These are phyloP conservation scores for Chaetomidium leptoderma DNA, from an alignment of 495 filamentous ascomycete species.

Conservation along the genomic window DNA sequence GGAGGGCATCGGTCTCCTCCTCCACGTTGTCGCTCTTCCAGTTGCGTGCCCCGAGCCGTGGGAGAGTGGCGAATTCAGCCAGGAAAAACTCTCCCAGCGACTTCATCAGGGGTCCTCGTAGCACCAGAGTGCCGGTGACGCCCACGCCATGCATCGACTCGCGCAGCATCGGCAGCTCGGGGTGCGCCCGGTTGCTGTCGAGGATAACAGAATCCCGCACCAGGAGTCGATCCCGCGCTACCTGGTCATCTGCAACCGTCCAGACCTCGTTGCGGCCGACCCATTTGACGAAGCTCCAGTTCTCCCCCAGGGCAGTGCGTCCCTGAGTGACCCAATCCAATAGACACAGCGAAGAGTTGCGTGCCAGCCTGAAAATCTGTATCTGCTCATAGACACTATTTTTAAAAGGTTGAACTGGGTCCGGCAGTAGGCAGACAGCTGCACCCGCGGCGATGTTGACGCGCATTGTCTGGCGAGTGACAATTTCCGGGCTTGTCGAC, in stretches of 20 bases:
- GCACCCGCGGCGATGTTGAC: constrained; percentile 58
- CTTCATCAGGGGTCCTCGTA: constrained; percentile 69
- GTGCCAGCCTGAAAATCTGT: constrained; percentile 68
- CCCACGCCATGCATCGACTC: constrained; percentile 61
- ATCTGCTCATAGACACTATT: constrained; percentile 74
- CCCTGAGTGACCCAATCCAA: constrained; percentile 92
- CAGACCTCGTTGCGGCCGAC: constrained; percentile 83
- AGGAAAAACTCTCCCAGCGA: constrained; percentile 65
- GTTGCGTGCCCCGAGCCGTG: constrained; percentile 78
- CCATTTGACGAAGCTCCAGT: constrained; percentile 78
- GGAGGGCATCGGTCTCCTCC: constrained; percentile 24
- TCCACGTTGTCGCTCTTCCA: constrained; percentile 56
- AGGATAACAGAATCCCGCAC: constrained; percentile 79
- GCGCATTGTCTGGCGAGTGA: constrained; percentile 65
- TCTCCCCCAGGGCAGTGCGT: constrained; percentile 79
- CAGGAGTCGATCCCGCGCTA: constrained; percentile 55
- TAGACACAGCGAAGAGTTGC: constrained; percentile 62
- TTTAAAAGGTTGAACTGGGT: constrained; percentile 86
- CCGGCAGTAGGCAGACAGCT: constrained; percentile 85
- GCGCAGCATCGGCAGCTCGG: constrained; percentile 40
- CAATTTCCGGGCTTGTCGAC: constrained; percentile 50
- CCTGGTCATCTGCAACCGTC: constrained; percentile 31
- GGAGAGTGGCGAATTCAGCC: constrained; percentile 66
- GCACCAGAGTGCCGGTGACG: constrained; percentile 76
- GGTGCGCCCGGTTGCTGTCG: constrained; percentile 46